These are phyloP conservation scores for Dunaliella sp. DNA, from an alignment of 139 green algal species.

Conservation along the genomic window DNA sequence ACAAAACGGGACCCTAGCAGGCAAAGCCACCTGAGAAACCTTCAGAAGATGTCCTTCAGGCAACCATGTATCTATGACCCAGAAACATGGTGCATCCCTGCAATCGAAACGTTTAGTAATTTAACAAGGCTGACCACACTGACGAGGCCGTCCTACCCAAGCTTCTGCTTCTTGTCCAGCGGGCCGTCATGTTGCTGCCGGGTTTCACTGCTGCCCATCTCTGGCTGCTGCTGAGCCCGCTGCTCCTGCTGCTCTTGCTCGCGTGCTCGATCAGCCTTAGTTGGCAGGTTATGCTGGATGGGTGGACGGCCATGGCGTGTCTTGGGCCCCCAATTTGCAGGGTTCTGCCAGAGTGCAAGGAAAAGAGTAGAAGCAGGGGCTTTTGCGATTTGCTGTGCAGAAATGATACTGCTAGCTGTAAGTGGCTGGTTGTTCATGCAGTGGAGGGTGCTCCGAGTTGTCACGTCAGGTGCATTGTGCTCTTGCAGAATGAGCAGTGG, in stretches of 20 bases:
- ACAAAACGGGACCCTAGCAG: no score
- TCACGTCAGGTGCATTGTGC: neutral
- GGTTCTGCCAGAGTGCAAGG: constrained; percentile 81
- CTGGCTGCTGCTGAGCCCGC: neutral
- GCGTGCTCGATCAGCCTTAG: neutral
- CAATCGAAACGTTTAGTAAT: no score
- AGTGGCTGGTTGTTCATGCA: neutral
- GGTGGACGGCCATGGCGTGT: constrained; percentile 45
- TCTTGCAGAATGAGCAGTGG: neutral
- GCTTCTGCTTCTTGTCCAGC: no score
- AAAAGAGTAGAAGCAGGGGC: neutral
- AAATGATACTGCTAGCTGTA: neutral
- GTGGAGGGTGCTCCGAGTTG: neutral
- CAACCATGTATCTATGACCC: no score
- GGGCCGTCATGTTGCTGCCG: neutral
- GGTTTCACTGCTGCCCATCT: neutral
- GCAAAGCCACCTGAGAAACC: no score
- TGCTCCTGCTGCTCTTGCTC: neutral
- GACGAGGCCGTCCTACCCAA: no score
- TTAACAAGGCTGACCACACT: no score
- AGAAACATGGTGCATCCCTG: no score
- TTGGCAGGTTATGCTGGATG: neutral
- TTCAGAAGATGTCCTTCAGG: no score
- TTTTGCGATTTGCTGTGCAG: neutral
- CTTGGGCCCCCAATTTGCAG: constrained; percentile 90